Evolutionary conservation across 2,329 filamentous ascomycete genomes (phyloP), one percentile per base, ranked within the genome.

Genomic region (Penicillium brevicompactum): DNA sequence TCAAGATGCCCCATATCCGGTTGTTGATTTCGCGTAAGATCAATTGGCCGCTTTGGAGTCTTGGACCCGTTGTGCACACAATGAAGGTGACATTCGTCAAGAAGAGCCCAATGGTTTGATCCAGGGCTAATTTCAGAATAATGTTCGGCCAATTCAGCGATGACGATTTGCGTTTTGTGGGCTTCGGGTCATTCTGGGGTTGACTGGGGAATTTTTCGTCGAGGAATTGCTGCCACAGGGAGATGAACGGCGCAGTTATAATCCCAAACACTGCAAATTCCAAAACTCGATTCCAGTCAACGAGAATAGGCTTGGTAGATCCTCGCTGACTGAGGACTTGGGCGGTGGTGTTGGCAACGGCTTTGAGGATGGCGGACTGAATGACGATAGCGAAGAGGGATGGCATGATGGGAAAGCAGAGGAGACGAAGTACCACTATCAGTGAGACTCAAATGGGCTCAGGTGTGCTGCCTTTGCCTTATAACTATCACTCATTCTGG

Each of bases 231-330:
- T 47, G 45, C 45, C 45, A 47, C 18, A 34, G 16, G 10, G 45
- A 47, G 21, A 47, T 34, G 14, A 47, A 21, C 21, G 45, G 45
- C 7, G 45, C 45, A 24, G 45, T 37, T 9, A 47, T 10, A 16
- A 47, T 18, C 18, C 45, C 45, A 31, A 47, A 47, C 16, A 47
- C 30, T 13, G 45, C 45, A n/a, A 47, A 47, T 31, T 47, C 45
- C 21, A 47, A 9, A 47, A 34, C 45, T 13, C 45, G 45, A 47
- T 31, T 24, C 45, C 45, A 47, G 14, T 47, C 45, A 13, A 47
- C 21, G 9, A 13, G 16, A 18, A 24, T 16, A 4, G n/a, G 13
- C 11, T 14, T 9, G 5, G 5, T 14, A 18, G 27, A 16, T 21
- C 30, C 45, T 14, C 45, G 34, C 22, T 14, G 27, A 16, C n/a